A percentile compares a stretch with the other conserved stretches of the same genome.
Conservation (phyloP, 2,329 filamentous ascomycete species). For the Fusarium sacchari region DNA sequence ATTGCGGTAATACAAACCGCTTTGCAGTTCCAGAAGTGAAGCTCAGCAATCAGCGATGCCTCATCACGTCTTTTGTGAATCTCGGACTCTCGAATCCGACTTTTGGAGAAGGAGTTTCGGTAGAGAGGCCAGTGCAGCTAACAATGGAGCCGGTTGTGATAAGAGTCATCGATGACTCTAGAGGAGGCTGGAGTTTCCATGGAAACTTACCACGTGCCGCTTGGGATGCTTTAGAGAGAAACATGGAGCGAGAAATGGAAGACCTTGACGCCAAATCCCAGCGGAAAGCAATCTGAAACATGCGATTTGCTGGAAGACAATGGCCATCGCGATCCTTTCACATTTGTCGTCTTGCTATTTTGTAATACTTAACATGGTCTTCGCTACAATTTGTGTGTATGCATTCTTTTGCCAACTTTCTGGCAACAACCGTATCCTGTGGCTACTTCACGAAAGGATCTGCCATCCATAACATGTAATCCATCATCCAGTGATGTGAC, state of each 20-base stretch:
- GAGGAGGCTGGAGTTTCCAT: not conserved
- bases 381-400: too few relatives aligned
- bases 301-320: too few relatives aligned
- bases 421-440: too few relatives aligned
- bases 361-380: too few relatives aligned
- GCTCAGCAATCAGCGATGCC: not conserved
- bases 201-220: not conserved
- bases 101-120: fast-evolving
- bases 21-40: not conserved
- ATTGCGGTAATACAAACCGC: not conserved
- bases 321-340: too few relatives aligned
- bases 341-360: too few relatives aligned
- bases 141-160: not conserved
- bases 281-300: fast-evolving
- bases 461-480: too few relatives aligned
- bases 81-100: not conserved
- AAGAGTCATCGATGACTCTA: not conserved
- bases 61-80: not conserved
- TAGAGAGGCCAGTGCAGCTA: not conserved
- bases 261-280: fast-evolving
- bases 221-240: not conserved
- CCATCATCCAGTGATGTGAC: too few relatives aligned
- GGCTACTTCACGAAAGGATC: too few relatives aligned
- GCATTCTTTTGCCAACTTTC: too few relatives aligned
- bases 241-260: not conserved